Percentiles rank a stretch among this genome's conserved stretches.
phyloP scores from a whole-genome alignment of 805 yeast species.

The Groenewaldozyma tartarivorans region DNA sequence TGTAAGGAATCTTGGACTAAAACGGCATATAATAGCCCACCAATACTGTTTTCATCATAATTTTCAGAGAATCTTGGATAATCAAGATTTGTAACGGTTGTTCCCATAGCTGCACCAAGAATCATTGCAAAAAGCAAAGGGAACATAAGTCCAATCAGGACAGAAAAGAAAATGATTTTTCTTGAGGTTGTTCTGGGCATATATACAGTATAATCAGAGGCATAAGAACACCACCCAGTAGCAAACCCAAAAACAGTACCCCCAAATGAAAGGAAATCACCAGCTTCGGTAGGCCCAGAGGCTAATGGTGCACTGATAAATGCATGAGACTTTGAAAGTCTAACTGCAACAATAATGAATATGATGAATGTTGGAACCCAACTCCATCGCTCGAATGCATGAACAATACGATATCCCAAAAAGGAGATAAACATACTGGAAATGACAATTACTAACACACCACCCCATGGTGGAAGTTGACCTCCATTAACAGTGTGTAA shows the following conservation, averaged over 20 bases:
- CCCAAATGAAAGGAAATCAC: slow-evolving; percentile 69
- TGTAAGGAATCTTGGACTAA: slow-evolving; percentile 72
- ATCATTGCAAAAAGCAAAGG: slow-evolving; percentile 68
- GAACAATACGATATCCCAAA: slow-evolving; percentile 79
- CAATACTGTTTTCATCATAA: slow-evolving; percentile 49
- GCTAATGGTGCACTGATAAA: slow-evolving; percentile 47
- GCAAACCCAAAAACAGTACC: slow-evolving; percentile 80
- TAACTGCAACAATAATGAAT: slow-evolving; percentile 69
- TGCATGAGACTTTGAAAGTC: slow-evolving; percentile 57
- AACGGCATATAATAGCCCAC: slow-evolving; percentile 77
- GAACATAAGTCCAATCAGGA: slow-evolving; percentile 51
- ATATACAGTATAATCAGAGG: slow-evolving; percentile 87
- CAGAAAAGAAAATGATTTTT: slow-evolving; percentile 50
- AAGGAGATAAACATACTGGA: slow-evolving; percentile 65
- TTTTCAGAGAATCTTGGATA: slow-evolving; percentile 35
- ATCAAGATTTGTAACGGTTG: slow-evolving; percentile 41
- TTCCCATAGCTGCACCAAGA: slow-evolving; percentile 79
- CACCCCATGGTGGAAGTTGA: slow-evolving; percentile 82
- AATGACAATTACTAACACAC: slow-evolving; percentile 59
- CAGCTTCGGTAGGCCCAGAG: slow-evolving; percentile 63
- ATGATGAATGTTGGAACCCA: slow-evolving; percentile 77
- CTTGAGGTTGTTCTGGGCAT: slow-evolving; percentile 60
- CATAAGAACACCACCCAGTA: slow-evolving; percentile 90
- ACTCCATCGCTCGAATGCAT: slow-evolving; percentile 70
- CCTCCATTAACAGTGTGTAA: slow-evolving; percentile 62